Evolutionary conservation across 768 basidiomycete species (phyloP).

Genomic region (Candolleomyces eurysporus): DNA sequence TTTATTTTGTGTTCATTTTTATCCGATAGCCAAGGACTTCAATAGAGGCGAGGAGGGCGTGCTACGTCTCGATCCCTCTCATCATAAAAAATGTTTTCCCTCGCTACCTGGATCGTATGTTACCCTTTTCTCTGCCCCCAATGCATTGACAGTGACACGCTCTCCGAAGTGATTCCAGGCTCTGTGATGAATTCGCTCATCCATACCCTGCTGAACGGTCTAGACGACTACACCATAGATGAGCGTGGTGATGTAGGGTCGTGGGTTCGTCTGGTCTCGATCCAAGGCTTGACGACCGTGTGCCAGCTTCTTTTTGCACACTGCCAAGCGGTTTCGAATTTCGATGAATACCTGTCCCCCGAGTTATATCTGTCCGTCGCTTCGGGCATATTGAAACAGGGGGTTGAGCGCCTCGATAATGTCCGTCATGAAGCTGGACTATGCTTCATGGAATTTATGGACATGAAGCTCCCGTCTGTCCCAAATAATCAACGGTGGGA

Average conservation of each 20-base stretch:
- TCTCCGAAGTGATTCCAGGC: slow-evolving; percentile 45
- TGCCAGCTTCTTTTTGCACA: slow-evolving; percentile 49
- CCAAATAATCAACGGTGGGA: slow-evolving; percentile 46
- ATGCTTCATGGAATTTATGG: slow-evolving; percentile 52
- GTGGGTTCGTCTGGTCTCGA: slow-evolving; percentile 83
- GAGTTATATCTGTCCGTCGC: slow-evolving; percentile 54
- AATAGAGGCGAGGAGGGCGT: slow-evolving; percentile 40
- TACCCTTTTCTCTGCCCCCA: slow-evolving; percentile 9
- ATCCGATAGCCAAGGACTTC: slow-evolving; percentile 25
- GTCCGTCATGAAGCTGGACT: slow-evolving; percentile 80
- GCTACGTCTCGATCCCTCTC: slow-evolving; percentile 45
- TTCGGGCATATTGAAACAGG: slow-evolving; percentile 79
- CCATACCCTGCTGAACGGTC: slow-evolving; percentile 59
- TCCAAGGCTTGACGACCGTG: slow-evolving; percentile 60
- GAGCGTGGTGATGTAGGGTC: slow-evolving; percentile 97
- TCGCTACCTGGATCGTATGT: slow-evolving; percentile 45
- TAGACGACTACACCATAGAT: slow-evolving; percentile 90
- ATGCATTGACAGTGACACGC: slow-evolving; percentile 7
- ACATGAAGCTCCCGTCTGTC: slow-evolving; percentile 41
- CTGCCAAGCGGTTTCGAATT: slow-evolving; percentile 39
- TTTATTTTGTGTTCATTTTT: slow-evolving; percentile 15
- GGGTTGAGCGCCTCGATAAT: slow-evolving; percentile 87
- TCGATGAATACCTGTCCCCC: slow-evolving; percentile 61
- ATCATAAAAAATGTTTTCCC: slow-evolving; percentile 46
- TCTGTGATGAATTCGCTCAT: slow-evolving; percentile 47